Conservation (phyloP, 2,329 filamentous ascomycete genomes). For the Alternaria dauci region DNA sequence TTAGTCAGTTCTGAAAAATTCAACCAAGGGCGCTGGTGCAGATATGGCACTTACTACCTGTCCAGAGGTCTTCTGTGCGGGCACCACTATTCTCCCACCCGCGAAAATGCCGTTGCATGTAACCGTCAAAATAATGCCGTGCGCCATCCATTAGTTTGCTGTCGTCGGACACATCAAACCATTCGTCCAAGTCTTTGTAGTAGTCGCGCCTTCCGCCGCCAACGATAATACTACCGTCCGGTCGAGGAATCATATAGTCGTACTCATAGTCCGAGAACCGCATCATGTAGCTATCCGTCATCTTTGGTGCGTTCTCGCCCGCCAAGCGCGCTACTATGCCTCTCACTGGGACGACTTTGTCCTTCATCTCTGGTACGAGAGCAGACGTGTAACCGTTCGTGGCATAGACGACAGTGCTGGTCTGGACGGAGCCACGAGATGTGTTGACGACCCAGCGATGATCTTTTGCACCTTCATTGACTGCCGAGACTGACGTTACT, state of each 20-base stretch:
- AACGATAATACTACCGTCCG: slow-evolving; percentile 12
- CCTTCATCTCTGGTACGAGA: slow-evolving; percentile 47
- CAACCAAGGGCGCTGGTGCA: neutral
- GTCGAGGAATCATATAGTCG: slow-evolving; percentile 56
- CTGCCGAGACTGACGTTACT: slow-evolving; percentile 2
- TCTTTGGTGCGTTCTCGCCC: slow-evolving; percentile 14
- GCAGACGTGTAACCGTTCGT: slow-evolving; percentile 34
- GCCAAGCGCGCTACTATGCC: slow-evolving; percentile 24
- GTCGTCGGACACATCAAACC: slow-evolving; percentile 28
- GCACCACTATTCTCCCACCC: slow-evolving; percentile 32
- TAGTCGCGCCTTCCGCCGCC: slow-evolving; percentile 37
- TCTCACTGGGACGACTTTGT: slow-evolving; percentile 45
- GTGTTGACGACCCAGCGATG: slow-evolving; percentile 12
- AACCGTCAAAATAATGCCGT: slow-evolving; percentile 35
- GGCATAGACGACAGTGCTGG: slow-evolving; percentile 24
- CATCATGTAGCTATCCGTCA: slow-evolving; percentile 49
- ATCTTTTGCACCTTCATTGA: neutral
- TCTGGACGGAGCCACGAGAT: slow-evolving; percentile 16
- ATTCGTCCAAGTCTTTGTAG: slow-evolving; percentile 30
- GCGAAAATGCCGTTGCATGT: slow-evolving; percentile 36
- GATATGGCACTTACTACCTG: slow-evolving; percentile 31
- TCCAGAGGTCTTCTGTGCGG: slow-evolving; percentile 29
- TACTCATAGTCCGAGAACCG: slow-evolving; percentile 62
- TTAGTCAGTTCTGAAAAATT: neutral
- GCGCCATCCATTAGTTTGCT: slow-evolving; percentile 28